phyloP scores from a whole-genome alignment of 352 stramenopile species.

The Phytophthora litchii region DNA sequence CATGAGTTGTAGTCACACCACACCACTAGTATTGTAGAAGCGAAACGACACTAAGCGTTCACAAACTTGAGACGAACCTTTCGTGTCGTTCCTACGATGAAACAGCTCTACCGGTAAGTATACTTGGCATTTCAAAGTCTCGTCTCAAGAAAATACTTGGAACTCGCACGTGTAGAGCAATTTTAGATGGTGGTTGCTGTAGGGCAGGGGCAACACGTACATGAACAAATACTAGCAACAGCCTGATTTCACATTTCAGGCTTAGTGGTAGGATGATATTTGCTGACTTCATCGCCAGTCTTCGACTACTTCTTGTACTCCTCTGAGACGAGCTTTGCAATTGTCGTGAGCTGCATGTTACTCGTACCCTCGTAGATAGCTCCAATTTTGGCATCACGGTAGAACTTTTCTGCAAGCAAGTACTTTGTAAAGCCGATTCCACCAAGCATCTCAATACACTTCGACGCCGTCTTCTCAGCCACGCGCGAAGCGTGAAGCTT shows the following conservation, averaged over 20 bases:
- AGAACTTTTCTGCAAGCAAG: slow-evolving; percentile 96
- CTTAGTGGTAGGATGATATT: background rate
- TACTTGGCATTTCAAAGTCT: no score
- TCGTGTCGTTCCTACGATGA: no score
- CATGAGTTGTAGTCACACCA: no score
- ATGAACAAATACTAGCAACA: background rate
- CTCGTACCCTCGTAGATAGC: slow-evolving; percentile 98
- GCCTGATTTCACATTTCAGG: background rate
- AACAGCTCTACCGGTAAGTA: no score
- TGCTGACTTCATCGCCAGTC: background rate
- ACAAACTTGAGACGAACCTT: no score
- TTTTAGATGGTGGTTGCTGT: no score
- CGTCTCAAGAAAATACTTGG: no score
- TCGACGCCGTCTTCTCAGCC: slow-evolving; percentile 94
- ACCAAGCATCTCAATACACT: slow-evolving; percentile 96
- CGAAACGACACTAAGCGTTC: no score
- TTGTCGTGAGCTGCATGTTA: slow-evolving; percentile 97
- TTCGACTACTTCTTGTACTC: slow-evolving; percentile 82
- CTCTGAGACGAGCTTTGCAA: slow-evolving; percentile 90
- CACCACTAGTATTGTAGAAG: no score
- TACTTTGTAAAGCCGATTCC: slow-evolving; percentile 97
- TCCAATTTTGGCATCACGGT: slow-evolving; percentile 97
- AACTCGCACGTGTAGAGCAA: no score
- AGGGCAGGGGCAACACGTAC: no score
- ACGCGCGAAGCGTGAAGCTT: slow-evolving; percentile 96